Base-by-base conservation (phyloP, 1,284 basidiomycete genomes). In the Jaminaea rosea region DNA sequence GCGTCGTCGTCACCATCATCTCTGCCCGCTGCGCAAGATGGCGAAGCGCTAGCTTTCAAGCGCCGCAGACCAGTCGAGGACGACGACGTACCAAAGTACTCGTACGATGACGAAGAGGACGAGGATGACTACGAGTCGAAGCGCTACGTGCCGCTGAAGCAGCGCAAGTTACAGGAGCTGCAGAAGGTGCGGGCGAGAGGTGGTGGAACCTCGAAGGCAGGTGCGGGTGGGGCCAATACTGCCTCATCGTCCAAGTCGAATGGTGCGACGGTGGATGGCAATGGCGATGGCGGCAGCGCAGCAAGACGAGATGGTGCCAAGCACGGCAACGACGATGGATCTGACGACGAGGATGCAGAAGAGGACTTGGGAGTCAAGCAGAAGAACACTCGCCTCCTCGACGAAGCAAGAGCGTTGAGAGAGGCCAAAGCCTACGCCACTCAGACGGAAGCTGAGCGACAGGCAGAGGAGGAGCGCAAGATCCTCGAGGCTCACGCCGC, bases 401-500 rank as follows among this genome's bases (percentile, higher is more conserved):
- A 68, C 29, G 62, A 69, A 50, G 65, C 72, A 3, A 31, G 65
- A 6, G 84, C 81, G 36, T 83, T 87, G 52, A 79, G 81, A 46
- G 85, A 89, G 67, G 85, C 87, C 66, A 86, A 91, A 68, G 73
- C 78, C 34, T 77, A 79, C 26, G 81, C 80, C 55, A 87, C 92
- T 68, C 83, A 81, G 73, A 81, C 83, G 21, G 78, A 89, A 53
- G 81, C 81, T 7, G 84, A 98, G 74, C 86, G 85, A 69, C 83
- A 81, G 9, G 85, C 86, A 42, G 94, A 97, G 73, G 84, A 81
- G 49, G 93, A 98, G 73, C 87, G 85, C 7, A 85, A 87, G 65
- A 87, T 98, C 51, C 77, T 98, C 4, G 86, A 87, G 47, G 91
- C 92, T 10, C 90, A 97, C 66, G 87, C 88, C 34, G 87, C 87